Base-by-base conservation (phyloP, 2,329 filamentous ascomycete genomes). In the Phoma sp. region DNA sequence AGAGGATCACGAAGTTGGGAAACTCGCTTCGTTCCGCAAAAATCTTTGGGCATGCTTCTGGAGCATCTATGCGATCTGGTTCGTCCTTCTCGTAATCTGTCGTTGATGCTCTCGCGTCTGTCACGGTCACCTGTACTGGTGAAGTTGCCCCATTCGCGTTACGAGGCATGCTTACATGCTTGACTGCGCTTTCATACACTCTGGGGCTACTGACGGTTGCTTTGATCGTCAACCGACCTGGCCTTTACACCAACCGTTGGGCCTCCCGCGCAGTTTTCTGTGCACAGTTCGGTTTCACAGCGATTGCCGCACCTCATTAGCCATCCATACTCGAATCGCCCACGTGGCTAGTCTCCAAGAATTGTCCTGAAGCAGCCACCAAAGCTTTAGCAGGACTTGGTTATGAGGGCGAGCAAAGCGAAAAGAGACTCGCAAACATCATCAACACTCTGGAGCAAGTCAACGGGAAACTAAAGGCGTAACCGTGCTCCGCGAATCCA, bases 341-440 rank as follows among this genome's bases (percentile, higher is more conserved):
- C 1, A 89, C 86, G 86, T 89, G 87, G 87, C 80, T 90, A 22
- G 85, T 89, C 37, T 83, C 87, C 35, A 83, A 81, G 60, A 84
- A 84, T 30, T 81, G 80, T 29, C 74, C 83, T 36, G 82, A 85
- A 5, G 83, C 88, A 13, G 88, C 88, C 11, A 52, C 64, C 10
- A 49, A 54, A 18, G 61, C 64, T 10, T 60, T 71, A 1, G 47
- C 52, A 18, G 41, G 55, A 7, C 61, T 71, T 10, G 66, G 67
- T 8, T 55, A 68, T 42, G 50, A 45, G 8, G 58, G 52, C 4
- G 22, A 45, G 0, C 56, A 62, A 25, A 65, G 50, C 35, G 52
- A 58, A 13, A 59, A 61, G 40, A 62, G 62, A 30, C 53, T 67
- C 24, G 63, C 60, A 2, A 55, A 55, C 36, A 68, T 68, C 27